phyloP scores from a whole-genome alignment of 2,329 filamentous ascomycete genomes.

The Xylariales sp. region DNA sequence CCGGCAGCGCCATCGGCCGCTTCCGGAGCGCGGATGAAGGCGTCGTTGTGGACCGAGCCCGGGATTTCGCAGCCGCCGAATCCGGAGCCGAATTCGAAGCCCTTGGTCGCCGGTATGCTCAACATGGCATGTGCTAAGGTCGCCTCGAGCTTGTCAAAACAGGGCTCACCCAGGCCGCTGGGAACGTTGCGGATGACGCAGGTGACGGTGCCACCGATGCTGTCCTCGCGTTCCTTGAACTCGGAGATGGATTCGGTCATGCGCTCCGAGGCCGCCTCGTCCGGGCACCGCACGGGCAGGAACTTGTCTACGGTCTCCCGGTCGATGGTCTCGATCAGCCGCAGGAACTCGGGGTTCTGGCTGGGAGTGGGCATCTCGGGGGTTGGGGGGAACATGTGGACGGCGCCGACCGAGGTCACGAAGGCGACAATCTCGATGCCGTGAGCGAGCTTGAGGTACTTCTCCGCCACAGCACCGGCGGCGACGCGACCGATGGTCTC shows the following conservation, averaged over 20 bases:
- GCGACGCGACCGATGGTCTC: slow-evolving; percentile 94
- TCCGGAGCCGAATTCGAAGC: slow-evolving; percentile 91
- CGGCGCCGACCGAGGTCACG: slow-evolving; percentile 76
- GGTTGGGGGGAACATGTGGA: slow-evolving; percentile 72
- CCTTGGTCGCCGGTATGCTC: slow-evolving; percentile 90
- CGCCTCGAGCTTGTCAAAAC: slow-evolving; percentile 94
- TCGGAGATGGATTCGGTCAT: slow-evolving; percentile 80
- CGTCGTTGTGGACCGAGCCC: slow-evolving; percentile 88
- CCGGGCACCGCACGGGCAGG: slow-evolving; percentile 83
- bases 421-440: slow-evolving; percentile 90
- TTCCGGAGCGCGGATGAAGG: slow-evolving; percentile 62
- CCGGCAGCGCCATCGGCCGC: slow-evolving; percentile 40
- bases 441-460: slow-evolving; percentile 77
- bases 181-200: slow-evolving; percentile 88
- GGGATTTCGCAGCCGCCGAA: slow-evolving; percentile 83
- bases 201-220: slow-evolving; percentile 91
- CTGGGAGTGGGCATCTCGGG: slow-evolving; percentile 62
- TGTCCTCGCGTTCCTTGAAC: slow-evolving; percentile 75
- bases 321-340: slow-evolving; percentile 67
- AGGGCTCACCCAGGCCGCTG: slow-evolving; percentile 83
- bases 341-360: slow-evolving; percentile 74
- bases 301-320: slow-evolving; percentile 76
- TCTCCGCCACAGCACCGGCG: slow-evolving; percentile 87
- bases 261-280: slow-evolving; percentile 54
- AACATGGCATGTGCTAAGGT: slow-evolving; percentile 90